phyloP scores from a whole-genome alignment of 2,329 filamentous ascomycete genomes.

The Hypoxylon sp. region DNA sequence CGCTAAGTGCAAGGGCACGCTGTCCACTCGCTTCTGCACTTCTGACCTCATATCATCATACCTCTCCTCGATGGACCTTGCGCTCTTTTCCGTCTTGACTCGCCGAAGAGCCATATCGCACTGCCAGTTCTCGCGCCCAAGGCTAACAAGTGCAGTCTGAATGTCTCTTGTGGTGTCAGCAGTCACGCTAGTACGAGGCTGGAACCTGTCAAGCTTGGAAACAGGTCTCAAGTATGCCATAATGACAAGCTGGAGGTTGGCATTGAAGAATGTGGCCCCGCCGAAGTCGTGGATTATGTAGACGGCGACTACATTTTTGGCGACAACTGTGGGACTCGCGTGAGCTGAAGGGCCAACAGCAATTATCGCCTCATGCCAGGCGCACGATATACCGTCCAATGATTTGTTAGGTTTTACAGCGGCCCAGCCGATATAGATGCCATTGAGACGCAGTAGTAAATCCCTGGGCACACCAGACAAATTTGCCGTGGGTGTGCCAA shows the following conservation, averaged over 20 bases:
- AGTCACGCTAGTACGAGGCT: conserved; percentile 42
- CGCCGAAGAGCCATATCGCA: conserved; percentile 54
- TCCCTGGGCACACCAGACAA: conserved; percentile 64
- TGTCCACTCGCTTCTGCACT: conserved; percentile 67
- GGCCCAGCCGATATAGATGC: conserved; percentile 75
- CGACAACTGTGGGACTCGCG: conserved; percentile 59
- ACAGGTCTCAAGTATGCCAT: conserved; percentile 69
- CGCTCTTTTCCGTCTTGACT: conserved; percentile 55
- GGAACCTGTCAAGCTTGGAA: conserved; percentile 26
- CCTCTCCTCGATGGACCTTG: conserved; percentile 58
- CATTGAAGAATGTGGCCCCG: conserved; percentile 55
- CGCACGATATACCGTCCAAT: conserved; percentile 51
- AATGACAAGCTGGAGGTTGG: conserved; percentile 64
- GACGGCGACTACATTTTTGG: conserved; percentile 63
- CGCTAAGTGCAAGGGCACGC: conserved; percentile 67
- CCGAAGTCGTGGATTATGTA: conserved; percentile 67
- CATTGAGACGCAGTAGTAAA: conserved; percentile 65
- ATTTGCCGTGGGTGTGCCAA: conserved; percentile 66
- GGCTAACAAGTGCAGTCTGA: conserved; percentile 58
- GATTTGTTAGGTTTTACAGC: conserved; percentile 55
- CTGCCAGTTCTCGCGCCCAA: conserved; percentile 61
- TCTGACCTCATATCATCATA: conserved; percentile 61
- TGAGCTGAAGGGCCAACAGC: conserved; percentile 65
- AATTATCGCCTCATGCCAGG: conserved; percentile 71
- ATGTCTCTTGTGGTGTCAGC: conserved; percentile 56